phyloP scores from a whole-genome alignment of 208 protist genomes.

The Acanthamoeba royreba region DNA sequence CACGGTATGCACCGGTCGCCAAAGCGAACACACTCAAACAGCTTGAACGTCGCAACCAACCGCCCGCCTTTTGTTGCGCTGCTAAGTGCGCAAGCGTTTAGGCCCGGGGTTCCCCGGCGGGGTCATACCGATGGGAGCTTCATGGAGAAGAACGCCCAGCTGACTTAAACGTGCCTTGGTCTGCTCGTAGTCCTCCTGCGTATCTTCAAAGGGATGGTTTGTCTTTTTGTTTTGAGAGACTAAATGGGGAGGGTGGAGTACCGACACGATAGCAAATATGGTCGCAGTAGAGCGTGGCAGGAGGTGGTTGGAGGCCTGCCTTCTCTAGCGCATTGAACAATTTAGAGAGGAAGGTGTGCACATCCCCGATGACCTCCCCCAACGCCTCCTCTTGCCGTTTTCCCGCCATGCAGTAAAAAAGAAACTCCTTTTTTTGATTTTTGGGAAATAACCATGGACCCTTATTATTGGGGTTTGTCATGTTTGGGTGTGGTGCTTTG shows the following conservation, averaged over 20 bases:
- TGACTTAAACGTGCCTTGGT: neutral
- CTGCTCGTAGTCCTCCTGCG: neutral
- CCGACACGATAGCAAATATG: constrained; percentile 24
- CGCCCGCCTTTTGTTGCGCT: too few species aligned
- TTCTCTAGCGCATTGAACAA: neutral
- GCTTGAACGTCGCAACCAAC: neutral
- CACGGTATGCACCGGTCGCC: neutral
- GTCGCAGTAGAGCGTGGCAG: neutral
- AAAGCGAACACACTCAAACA: neutral
- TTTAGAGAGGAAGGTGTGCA: neutral
- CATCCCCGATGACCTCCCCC: neutral
- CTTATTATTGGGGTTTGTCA: too few species aligned
- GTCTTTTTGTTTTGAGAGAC: neutral
- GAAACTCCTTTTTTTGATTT: neutral
- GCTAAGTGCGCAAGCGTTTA: neutral
- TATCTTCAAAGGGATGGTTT: neutral
- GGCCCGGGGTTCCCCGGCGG: neutral
- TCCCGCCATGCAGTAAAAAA: neutral
- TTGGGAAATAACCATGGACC: neutral
- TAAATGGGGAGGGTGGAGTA: neutral
- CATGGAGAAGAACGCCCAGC: neutral
- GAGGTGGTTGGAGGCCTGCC: neutral
- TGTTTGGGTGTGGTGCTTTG: too few species aligned
- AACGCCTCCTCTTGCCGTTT: neutral
- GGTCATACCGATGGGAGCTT: neutral